Evolutionary conservation across 805 yeast genomes (phyloP).

Genomic region (Lachancea sp.): DNA sequence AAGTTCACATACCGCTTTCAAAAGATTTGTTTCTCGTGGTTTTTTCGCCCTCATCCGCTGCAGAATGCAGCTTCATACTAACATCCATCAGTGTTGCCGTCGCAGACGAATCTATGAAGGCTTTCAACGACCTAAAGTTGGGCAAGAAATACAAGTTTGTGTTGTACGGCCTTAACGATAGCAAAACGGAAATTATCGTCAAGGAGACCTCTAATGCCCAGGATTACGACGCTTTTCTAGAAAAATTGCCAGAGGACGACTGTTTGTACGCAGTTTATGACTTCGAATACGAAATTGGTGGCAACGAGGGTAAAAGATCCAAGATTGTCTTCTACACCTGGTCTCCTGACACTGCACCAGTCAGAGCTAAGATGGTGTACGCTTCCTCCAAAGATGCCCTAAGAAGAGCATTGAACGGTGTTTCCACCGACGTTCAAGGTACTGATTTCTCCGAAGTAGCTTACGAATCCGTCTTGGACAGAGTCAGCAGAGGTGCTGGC

Average conservation of each 20-base stretch:
- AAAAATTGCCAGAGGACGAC: slow-evolving; percentile 88
- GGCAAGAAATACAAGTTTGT: slow-evolving; percentile 85
- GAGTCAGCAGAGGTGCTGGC: slow-evolving; percentile 77
- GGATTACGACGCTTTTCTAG: slow-evolving; percentile 81
- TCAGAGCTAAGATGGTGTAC: slow-evolving; percentile 94
- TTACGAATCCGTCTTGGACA: slow-evolving; percentile 85
- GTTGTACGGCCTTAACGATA: slow-evolving; percentile 72
- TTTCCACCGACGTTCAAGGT: slow-evolving; percentile 92
- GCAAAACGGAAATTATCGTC: slow-evolving; percentile 86
- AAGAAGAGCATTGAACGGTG: slow-evolving; percentile 95
- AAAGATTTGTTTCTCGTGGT: not conserved
- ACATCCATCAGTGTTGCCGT: slow-evolving; percentile 56
- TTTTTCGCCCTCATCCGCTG: not conserved
- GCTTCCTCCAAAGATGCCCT: slow-evolving; percentile 97
- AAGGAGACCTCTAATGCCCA: slow-evolving; percentile 69
- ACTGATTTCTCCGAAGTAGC: slow-evolving; percentile 97
- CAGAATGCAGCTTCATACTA: not conserved
- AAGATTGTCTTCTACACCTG: slow-evolving; percentile 71
- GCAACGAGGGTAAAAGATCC: slow-evolving; percentile 91
- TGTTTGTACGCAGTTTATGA: slow-evolving; percentile 96
- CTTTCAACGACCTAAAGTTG: slow-evolving; percentile 93
- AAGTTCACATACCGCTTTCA: not conserved
- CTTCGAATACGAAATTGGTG: slow-evolving; percentile 86
- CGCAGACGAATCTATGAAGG: slow-evolving; percentile 83
- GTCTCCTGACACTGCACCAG: slow-evolving; percentile 97